phyloP scores from a whole-genome alignment of 1,284 basidiomycete genomes.

The Ganoderma lingzhi region DNA sequence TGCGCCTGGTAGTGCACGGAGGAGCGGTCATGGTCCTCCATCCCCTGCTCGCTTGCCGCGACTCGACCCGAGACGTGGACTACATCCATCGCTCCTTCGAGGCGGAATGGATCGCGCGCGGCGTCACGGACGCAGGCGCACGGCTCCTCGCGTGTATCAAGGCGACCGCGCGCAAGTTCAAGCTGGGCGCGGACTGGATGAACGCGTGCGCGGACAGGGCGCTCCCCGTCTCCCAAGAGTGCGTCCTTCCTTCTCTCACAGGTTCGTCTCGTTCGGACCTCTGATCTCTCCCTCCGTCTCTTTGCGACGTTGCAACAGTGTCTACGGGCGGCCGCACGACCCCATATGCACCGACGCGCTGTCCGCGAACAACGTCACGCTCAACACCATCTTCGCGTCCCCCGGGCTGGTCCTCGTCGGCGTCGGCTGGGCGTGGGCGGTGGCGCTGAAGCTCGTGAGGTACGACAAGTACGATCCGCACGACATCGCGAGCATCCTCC shows the following conservation, averaged over 20 bases:
- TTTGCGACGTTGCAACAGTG: constrained; percentile 35
- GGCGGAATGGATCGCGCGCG: constrained; percentile 56
- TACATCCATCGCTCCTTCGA: constrained; percentile 67
- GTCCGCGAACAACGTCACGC: constrained; percentile 53
- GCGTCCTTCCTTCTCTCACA: constrained; percentile 34
- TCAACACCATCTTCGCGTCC: constrained; percentile 65
- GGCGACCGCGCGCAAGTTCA: constrained; percentile 56
- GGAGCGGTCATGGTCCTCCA: constrained; percentile 76
- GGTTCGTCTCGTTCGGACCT: background rate
- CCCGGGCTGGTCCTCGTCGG: constrained; percentile 62
- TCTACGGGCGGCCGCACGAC: constrained; percentile 55
- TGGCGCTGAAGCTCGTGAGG: constrained; percentile 74
- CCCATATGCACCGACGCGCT: constrained; percentile 64
- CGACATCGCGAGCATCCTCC: constrained; percentile 51
- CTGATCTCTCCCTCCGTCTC: background rate
- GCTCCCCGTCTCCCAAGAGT: constrained; percentile 67
- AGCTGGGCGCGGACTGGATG: constrained; percentile 74
- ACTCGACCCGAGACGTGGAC: constrained; percentile 68
- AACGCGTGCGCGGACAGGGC: constrained; percentile 73
- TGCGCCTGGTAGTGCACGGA: constrained; percentile 69
- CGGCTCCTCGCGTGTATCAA: constrained; percentile 62
- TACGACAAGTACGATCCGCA: constrained; percentile 57
- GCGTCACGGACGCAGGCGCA: constrained; percentile 57
- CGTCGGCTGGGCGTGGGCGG: constrained; percentile 72
- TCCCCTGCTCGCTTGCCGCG: constrained; percentile 50